Conservation (phyloP, 2,329 filamentous ascomycete species). For the Pseudomassariella vexata region DNA sequence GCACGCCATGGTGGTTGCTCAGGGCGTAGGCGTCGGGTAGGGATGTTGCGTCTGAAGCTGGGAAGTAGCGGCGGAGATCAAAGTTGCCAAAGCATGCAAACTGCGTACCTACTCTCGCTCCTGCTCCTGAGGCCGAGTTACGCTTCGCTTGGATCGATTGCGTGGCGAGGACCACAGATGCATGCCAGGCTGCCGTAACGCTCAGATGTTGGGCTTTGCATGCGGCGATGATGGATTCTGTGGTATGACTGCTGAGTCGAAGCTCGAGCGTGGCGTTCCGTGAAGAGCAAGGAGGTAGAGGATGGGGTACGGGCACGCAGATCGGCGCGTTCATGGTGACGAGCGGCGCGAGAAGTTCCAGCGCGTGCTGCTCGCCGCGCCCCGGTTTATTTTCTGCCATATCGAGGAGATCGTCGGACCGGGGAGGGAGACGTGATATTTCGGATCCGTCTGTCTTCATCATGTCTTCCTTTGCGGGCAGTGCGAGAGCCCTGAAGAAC, state of each 20-base stretch:
- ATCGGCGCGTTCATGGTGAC: slow-evolving; percentile 6
- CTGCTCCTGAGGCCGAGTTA: neutral
- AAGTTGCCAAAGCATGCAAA: slow-evolving; percentile 10
- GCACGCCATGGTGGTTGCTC: slow-evolving; percentile 9
- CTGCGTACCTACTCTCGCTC: slow-evolving; percentile 1
- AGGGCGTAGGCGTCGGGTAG: slow-evolving; percentile 3
- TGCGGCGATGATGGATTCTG: slow-evolving; percentile 5
- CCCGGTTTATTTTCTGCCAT: slow-evolving; percentile 6
- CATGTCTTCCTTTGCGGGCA: neutral
- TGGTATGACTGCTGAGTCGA: slow-evolving; percentile 3
- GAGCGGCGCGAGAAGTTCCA: slow-evolving; percentile 7
- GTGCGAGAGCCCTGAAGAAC: slow-evolving; percentile 7
- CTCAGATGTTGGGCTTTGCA: slow-evolving; percentile 8
- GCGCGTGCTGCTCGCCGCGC: slow-evolving; percentile 8
- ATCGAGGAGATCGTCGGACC: slow-evolving; percentile 9
- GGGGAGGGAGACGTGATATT: slow-evolving; percentile 6
- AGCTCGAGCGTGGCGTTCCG: slow-evolving; percentile 6
- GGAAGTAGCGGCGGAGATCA: slow-evolving; percentile 10
- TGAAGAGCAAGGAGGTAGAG: slow-evolving; percentile 5
- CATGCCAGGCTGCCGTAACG: slow-evolving; percentile 9
- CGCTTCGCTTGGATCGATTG: slow-evolving; percentile 7
- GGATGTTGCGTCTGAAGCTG: neutral
- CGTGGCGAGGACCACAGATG: slow-evolving; percentile 7
- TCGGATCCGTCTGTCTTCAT: slow-evolving; percentile 6
- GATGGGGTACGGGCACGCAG: slow-evolving; percentile 3